Base-by-base conservation (phyloP, 495 filamentous ascomycete species). In the Penicillium canariense region DNA sequence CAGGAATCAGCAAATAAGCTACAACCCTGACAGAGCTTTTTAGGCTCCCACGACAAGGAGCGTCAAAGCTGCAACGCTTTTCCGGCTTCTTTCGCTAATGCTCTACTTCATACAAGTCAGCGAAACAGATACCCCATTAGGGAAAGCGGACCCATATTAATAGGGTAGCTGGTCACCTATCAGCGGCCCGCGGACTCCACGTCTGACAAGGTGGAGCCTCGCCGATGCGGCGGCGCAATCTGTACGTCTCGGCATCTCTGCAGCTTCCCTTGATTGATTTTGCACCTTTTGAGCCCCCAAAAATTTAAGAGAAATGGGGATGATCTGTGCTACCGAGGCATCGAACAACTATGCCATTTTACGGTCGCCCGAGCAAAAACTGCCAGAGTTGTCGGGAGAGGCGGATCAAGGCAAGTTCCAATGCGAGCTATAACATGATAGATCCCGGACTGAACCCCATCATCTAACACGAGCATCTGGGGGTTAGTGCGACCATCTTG, bases 321-420 rank as follows among this genome's bases (percentile, higher is more conserved):
- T 44, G 50, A 27, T 2, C n/a, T 38, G 14, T 23, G 17, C 12
- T 17, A 27, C 35, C 17, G 28, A 6, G 18, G 2, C 9, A 5
- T 12, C 10, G 20, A 45, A 10, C 50, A 44, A 46, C 18, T 2
- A 66, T 66, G 60, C 63, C 63, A 23, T 63, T 56, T 26, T 58
- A 63, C n/a, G 63, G 63, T 39, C 54, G 40, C 15, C 63, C 63
- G 0, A 66, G 63, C 36, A 59, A 60, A 38, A 52, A 49, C 15
- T 66, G 63, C n/a, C 32, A 48, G 48, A 63, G 63, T 34, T 66
- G 63, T 38, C 60, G 63, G 2, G 45, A 52, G 36, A 50, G 63
- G 46, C 51, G 63, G 26, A 66, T 66, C 36, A 66, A 66, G 54
- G 63, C 31, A 57, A 51, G 55, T 54, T 28, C 20, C n/a, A 22